Evolutionary conservation across 768 basidiomycete species (phyloP), one percentile per base, ranked within the genome.

Genomic region (Rubroboletus satanas): DNA sequence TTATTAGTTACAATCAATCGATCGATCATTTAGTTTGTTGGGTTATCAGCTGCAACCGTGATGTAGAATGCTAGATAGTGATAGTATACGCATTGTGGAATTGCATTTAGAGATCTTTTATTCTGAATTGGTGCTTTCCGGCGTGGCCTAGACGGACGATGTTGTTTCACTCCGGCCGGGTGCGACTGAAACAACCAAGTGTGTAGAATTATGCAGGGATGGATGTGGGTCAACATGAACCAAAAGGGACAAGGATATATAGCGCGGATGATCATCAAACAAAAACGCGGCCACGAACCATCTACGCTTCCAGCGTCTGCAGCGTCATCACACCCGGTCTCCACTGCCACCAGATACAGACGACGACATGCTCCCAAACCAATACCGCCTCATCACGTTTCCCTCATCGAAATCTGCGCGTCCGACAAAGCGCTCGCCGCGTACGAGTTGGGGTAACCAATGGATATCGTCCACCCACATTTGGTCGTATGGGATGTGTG

Each of bases 361-460:
- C 23, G 23, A 26, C 23, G 23, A 26, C n/a, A 38, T 12, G 48
- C n/a, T 49, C 36, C 48, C 93, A 80, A 93, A 96, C 62, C 84
- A 81, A 65, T 84, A 79, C 41, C 84, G 84, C 33, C 79, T 81
- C 73, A 89, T 90, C 29, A 80, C 82, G 73, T 90, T 91, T 75
- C 92, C 91, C 63, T 83, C 82, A 60, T 93, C 91, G 21, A 79
- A 76, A 59, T 83, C 81, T 0, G 73, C 75, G 0, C 82, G 72
- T 7, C 81, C 82, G n/a, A 77, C 66, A 52, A 83, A 83, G 21
- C 51, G 65, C 17, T 64, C 67, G 9, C 71, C 69, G 7, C 70
- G 60, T 7, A 79, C 66, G 42, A 93, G 75, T 15, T 82, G 70
- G 8, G 88, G 87, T 41, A 91, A 59, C 91, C 90, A 93, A 56